Evolutionary conservation across 441 rosid species (phyloP).

Genomic region (Hura crepitans): DNA sequence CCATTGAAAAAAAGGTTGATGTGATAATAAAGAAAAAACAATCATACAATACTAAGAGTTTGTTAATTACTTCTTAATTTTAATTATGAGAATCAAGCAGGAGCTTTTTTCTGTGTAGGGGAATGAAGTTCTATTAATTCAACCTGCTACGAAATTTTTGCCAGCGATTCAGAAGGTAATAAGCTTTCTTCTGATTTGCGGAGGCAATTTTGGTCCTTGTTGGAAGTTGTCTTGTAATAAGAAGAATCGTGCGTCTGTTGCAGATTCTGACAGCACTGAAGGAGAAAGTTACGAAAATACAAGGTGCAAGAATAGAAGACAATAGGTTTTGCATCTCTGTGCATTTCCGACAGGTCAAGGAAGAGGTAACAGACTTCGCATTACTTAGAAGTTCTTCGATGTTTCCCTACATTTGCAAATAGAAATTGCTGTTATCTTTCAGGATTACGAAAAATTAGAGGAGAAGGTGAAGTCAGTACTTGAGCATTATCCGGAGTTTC

Average conservation of each 20-base stretch:
- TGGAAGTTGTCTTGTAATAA: not conserved
- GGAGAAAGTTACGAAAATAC: constrained; percentile 45
- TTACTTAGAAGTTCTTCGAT: too few relatives aligned
- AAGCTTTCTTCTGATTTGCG: not conserved
- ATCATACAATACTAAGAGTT: not conserved
- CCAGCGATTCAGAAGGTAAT: constrained; percentile 82
- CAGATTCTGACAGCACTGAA: constrained; percentile 42
- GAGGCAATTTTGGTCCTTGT: not conserved
- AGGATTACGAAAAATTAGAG: constrained; percentile 40
- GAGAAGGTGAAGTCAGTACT: constrained; percentile 48
- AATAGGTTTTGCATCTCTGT: constrained; percentile 84
- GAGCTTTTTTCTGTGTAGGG: constrained; percentile 37
- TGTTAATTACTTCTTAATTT: not conserved
- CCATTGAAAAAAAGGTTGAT: constrained; percentile 48
- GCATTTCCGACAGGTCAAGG: constrained; percentile 78
- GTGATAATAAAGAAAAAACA: not conserved
- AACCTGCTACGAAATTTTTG: constrained; percentile 81
- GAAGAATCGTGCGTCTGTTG: constrained; percentile 19
- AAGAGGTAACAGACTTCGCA: constrained; percentile 37
- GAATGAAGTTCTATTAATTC: constrained; percentile 68
- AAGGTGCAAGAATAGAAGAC: constrained; percentile 70
- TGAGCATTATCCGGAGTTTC: constrained; percentile 64
- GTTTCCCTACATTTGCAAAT: too few relatives aligned
- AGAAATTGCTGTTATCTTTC: not conserved
- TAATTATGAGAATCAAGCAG: not conserved